Evolutionary conservation across 257 asterid species (phyloP), one percentile per base, ranked within the genome.

Genomic region (Solanum etuberosum): DNA sequence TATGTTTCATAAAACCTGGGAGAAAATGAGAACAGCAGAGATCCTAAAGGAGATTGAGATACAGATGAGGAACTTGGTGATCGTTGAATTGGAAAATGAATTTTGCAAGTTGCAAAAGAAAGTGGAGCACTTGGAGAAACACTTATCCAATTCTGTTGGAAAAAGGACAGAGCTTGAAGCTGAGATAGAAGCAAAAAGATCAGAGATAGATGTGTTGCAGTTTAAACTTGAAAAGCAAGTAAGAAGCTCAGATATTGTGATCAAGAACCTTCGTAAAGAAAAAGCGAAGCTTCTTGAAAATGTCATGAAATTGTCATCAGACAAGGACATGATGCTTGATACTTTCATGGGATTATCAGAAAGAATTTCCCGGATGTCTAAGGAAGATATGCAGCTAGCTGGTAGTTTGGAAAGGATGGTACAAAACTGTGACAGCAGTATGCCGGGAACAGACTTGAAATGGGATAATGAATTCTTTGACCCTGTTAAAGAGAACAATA

Each of bases 331-430:
- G 38, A 43, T 94, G 93, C 42, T 90, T 54, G 88, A 89, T 27
- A 72, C 88, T 34, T 76, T 95, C 76, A 85, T 65, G 35, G 87
- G 83, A 43, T 35, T 95, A 83, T 91, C 89, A 25, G 94, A 92
- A 18, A 91, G 90, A 84, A 87, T 94, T 86, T 88, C 92, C 29
- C 77, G 32, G 84, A 57, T 91, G 27, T 89, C 89, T 32, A 29
- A 34, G 81, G 97, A 92, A 73, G 98, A 95, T 86, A 29, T 65
- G 85, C 93, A 92, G 90, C 89, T 94, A 85, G 89, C 89, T 95
- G 91, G 87, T 83, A 89, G 83, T 51, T 86, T 94, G 89, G 93
- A 89, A 84, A 94, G 88, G 88, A 93, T 95, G 51, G 90, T 93
- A 12, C 90, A 88, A 25, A 71, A 27, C n/a, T 54, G 91, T 73